Evolutionary conservation across 2,329 filamentous ascomycete genomes (phyloP), one percentile per base, ranked within the genome.

Genomic region (Chaetomium sp.): DNA sequence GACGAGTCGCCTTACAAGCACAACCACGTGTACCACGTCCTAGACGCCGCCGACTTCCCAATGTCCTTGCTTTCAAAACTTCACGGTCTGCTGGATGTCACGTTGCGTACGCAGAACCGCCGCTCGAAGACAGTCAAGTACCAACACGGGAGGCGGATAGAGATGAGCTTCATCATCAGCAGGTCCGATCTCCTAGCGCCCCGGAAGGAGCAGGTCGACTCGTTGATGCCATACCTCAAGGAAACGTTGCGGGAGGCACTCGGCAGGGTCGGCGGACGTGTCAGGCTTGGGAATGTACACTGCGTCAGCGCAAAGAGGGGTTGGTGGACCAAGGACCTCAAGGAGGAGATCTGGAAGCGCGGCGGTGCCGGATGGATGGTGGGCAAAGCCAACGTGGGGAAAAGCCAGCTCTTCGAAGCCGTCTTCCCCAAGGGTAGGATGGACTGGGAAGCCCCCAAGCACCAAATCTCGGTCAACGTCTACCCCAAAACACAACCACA

Each of bases 311-410:
- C 94, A 10, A 90, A 90, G 73, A 83, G 91, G 65, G 85, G 85
- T 10, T 99, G 96, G 95, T 97, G 94, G 92, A 97, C 93, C 0
- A 90, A 85, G 69, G 82, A 90, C 57, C 79, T 99, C 62, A 97
- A 92, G 75, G 89, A 97, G 70, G 89, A 93, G 56, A 93, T 99
- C 55, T 93, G 88, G 84, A 79, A 87, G 51, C 86, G 91, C 57
- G 93, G 92, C 4, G 94, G 94, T 4, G 95, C 89, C 19, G 89
- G 91, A 19, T 99, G 95, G 94, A 89, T 99, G 82, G 90, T 99
- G 2, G 95, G 95, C n/a, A 98, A 97, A 77, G 92, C 93, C 68
- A 99, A 99, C 74, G 96, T 98, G 2, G 96, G 95, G 27, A 99
- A 99, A 78, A 98, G 94, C 71, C 90, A 90, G 73, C 84, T 99